phyloP scores from a whole-genome alignment of 805 yeast genomes.

The Sugiyamaella smithiae region DNA sequence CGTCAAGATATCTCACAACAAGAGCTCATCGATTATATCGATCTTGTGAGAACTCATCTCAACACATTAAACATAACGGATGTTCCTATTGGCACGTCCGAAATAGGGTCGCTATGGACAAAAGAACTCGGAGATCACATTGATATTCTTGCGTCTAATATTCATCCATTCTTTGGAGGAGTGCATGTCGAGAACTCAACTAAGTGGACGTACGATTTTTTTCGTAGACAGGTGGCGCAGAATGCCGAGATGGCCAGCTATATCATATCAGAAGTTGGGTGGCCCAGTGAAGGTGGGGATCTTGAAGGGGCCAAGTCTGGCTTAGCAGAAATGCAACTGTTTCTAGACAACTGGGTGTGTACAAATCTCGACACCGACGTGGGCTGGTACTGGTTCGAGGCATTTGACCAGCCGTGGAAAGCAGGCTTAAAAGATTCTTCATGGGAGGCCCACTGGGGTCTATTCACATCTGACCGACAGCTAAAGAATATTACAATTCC shows the following conservation, averaged over 20 bases:
- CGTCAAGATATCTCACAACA: conserved; percentile 46
- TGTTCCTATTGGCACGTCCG: conserved; percentile 62
- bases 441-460: conserved; percentile 77
- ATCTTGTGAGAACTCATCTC: conserved; percentile 41
- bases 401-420: conserved; percentile 75
- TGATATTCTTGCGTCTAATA: conserved; percentile 60
- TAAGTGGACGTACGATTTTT: conserved; percentile 51
- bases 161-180: conserved; percentile 70
- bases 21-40: conserved; percentile 43
- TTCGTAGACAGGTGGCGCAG: conserved; percentile 40
- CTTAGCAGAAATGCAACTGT: conserved; percentile 42
- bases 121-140: conserved; percentile 40
- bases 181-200: conserved; percentile 45
- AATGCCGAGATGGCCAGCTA: conserved; percentile 26
- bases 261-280: conserved; percentile 62
- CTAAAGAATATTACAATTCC: conserved; percentile 44
- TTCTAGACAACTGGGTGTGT: conserved; percentile 54
- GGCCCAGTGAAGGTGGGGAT: conserved; percentile 66
- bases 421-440: conserved; percentile 43
- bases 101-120: conserved; percentile 49
- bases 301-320: conserved; percentile 49
- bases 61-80: conserved; percentile 33
- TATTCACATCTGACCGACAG: conserved; percentile 50
- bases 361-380: conserved; percentile 37
- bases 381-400: conserved; percentile 64